Evolutionary conservation across 2,329 filamentous ascomycete species (phyloP), one percentile per base, ranked within the genome.

Genomic region (Pseudogymnoascus sp.): DNA sequence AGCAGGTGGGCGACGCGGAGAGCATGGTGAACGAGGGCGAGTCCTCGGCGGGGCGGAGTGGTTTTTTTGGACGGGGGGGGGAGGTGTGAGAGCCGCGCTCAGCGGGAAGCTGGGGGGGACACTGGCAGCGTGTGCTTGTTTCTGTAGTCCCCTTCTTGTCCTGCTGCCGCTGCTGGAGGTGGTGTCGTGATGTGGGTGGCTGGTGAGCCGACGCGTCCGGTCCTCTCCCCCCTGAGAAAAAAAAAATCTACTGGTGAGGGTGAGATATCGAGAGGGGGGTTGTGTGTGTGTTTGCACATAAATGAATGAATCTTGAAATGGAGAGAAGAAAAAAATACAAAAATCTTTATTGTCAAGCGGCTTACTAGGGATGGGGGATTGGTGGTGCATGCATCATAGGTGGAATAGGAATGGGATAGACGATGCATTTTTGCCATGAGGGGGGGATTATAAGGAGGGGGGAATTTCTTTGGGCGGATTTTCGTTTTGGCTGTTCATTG

Each of bases 1-100:
- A 90, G 76, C 93, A 97, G 78, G 93, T 96, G 63, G 93, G 92
- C 67, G 93, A 97, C 78, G 88, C 88, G 63, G 90, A 91, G 77
- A 86, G 85, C 73, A 82, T 92, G 79, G 82, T 93, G 70, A 87
- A 89, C 71, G 78, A 73, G 61, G 72, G 72, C 2, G 63, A 60
- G 40, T 67, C 67, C 16, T 65, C 68, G 16, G 67, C 66, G 59
- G 71, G 71, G 6, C 68, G 67, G 38, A 64, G 72, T 60, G 72
- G 72, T 6, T 68, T 74, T n/a, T 74, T 74, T 66, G 72, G 71
- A 6, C 65, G 70, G 11, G 71, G 71, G 12, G 71, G 72, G 6
- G 70, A 74, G 62, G 70, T 74, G 43, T 74, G 67, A 68, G 43
- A 28, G 43, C 12, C 10, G 24, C 6, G 22, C 2, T 53, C 24